Evolutionary conservation across 2,329 filamentous ascomycete species (phyloP), one percentile per base, ranked within the genome.

Genomic region (Diaporthe nobilis): DNA sequence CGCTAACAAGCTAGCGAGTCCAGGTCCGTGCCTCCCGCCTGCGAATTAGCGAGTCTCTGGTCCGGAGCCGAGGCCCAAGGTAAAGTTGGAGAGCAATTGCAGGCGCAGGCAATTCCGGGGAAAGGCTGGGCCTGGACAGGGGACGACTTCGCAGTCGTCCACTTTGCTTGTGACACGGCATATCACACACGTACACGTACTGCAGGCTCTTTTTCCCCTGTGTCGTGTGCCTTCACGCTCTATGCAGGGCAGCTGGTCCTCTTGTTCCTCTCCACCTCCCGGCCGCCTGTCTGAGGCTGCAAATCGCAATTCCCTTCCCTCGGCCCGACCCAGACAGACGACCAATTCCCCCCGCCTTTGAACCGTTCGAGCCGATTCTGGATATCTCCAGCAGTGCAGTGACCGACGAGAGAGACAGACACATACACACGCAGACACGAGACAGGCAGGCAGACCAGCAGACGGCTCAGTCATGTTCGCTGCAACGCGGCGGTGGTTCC

Each of bases 401-500:
- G 57, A 61, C 57, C 39, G 60, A 42, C 60, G 31, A 47, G 25
- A 9, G 20, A 28, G 42, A 25, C 0, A 22, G 8, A 12, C n/a
- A 28, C 20, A 49, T 20, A 22, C 34, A 6, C 34, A 34, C 6
- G 7, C 34, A 34, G 34, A 34, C 17, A 20, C n/a, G n/a, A 44
- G 15, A 5, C 1, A 42, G 37, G 34, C 37, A 61, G 34, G 2
- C 6, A 61, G 34, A 25, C 4, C 34, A 8, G 47, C 31, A 72
- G 34, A 60, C 22, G 31, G 2, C 22, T 20, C 58, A 73, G 58
- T 34, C 58, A 93, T 93, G 91, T 87, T 93, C 81, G 87, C 88
- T 78, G 92, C 95, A 80, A 94, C 94, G 81, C 94, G 94, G 87
- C 93, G 92, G 88, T 99, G 97, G 96, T 89, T 98, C 83, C 92